These are phyloP conservation scores for Ananas comosus DNA, from an alignment of 176 grass and related monocot genomes.

Conservation along the genomic window DNA sequence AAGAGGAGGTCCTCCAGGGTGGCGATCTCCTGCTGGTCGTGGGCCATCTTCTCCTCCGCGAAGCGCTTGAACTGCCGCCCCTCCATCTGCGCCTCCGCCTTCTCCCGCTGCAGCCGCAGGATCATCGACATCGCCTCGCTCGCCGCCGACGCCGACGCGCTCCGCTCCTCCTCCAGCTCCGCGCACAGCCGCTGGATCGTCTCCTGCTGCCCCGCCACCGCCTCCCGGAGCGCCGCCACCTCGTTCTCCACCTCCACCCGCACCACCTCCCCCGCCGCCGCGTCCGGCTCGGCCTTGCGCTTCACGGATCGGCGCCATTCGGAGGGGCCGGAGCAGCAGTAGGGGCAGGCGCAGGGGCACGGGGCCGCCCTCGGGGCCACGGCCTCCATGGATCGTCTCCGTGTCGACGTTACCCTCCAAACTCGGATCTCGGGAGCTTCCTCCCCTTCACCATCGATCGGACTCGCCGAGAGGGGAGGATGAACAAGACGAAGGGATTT, in stretches of 20 bases:
- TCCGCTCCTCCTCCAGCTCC: conserved; percentile 79
- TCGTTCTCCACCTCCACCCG: conserved; percentile 64
- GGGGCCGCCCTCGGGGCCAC: neutral
- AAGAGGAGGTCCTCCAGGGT: conserved; percentile 61
- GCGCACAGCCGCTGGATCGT: conserved; percentile 37
- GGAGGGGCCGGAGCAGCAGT: conserved; percentile 39
- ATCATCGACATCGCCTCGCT: conserved; percentile 87
- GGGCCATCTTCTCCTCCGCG: conserved; percentile 63
- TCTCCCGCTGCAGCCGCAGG: conserved; percentile 70
- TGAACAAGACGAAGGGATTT: too few relatives aligned
- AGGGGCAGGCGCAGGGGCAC: conserved; percentile 30
- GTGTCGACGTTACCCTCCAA: neutral
- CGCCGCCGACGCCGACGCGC: conserved; percentile 48
- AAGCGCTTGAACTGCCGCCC: conserved; percentile 55
- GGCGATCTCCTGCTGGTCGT: conserved; percentile 51
- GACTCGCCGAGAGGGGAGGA: too few relatives aligned
- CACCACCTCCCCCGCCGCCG: conserved; percentile 11
- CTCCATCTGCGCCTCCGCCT: conserved; percentile 58
- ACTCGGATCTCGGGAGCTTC: too few relatives aligned
- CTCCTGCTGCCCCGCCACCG: conserved; percentile 34
- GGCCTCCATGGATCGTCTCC: conserved; percentile 8
- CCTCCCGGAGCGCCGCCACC: conserved; percentile 44
- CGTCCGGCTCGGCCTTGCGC: conserved; percentile 39
- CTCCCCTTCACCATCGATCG: too few relatives aligned
- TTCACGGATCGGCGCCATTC: conserved; percentile 66